Percentiles rank a stretch among this genome's conserved stretches.
Evolutionary conservation across 148 eudicot genomes (phyloP).

Genomic region (Chenopodium berlandieri): DNA sequence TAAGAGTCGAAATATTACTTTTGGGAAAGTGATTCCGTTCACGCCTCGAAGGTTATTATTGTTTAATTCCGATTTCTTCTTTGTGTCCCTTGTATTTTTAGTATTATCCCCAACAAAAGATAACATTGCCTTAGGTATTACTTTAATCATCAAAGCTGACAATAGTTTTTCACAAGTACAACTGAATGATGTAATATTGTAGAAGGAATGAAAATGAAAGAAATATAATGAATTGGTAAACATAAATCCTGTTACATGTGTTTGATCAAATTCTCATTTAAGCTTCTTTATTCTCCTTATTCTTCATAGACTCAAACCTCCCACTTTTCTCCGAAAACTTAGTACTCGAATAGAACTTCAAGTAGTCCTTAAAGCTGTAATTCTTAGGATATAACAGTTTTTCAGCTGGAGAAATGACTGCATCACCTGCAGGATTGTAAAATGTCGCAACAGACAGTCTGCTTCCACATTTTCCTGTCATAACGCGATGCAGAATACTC

Average conservation of each 20-base stretch:
- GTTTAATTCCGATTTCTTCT: too few species aligned
- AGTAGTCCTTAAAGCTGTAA: constrained; percentile 59
- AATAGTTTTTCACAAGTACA: constrained; percentile 53
- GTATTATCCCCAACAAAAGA: too few species aligned
- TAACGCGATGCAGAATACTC: constrained; percentile 67
- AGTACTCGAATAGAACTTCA: constrained; percentile 53
- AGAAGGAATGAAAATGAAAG: too few species aligned
- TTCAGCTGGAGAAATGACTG: too few species aligned
- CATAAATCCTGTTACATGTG: background rate
- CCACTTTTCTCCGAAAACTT: constrained; percentile 66
- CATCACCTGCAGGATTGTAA: constrained; percentile 62
- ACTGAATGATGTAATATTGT: constrained; percentile 36
- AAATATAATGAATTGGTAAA: constrained; percentile 18
- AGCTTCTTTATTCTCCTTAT: constrained; percentile 26
- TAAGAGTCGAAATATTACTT: too few species aligned
- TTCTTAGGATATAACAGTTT: constrained; percentile 32
- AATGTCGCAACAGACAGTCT: constrained; percentile 82
- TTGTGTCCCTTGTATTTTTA: too few species aligned
- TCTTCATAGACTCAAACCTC: constrained; percentile 66
- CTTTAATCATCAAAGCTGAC: background rate
- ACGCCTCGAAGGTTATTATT: too few species aligned
- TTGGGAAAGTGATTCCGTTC: too few species aligned
- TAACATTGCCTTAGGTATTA: too few species aligned
- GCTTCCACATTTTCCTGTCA: constrained; percentile 62
- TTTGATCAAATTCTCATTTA: background rate